phyloP scores from a whole-genome alignment of 306 rosid species.

The Prunus davidiana region DNA sequence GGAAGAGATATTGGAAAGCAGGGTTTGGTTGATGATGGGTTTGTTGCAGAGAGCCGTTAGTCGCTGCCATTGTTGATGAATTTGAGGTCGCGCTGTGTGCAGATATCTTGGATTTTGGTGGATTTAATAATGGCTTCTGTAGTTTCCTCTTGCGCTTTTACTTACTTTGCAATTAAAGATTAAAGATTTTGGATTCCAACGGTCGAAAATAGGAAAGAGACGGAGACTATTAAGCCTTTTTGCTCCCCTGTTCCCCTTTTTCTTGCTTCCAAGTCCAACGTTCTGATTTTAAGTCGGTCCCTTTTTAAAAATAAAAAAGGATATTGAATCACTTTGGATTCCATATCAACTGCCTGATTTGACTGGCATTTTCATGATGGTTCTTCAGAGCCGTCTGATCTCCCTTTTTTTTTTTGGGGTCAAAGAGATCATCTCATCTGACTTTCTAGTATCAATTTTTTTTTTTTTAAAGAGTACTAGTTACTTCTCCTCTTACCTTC shows the following conservation, averaged over 20 bases:
- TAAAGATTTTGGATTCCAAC: constrained; percentile 35
- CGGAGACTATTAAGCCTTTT: not conserved
- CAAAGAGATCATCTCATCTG: not conserved
- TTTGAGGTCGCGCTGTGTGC: constrained; percentile 9
- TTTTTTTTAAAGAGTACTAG: too few relatives aligned
- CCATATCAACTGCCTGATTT: constrained; percentile 20
- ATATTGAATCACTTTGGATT: constrained; percentile 16
- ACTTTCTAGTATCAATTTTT: not conserved
- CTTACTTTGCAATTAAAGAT: constrained; percentile 10
- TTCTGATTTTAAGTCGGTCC: constrained; percentile 39
- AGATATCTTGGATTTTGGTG: constrained; percentile 1
- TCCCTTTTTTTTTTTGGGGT: not conserved
- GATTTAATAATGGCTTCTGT: constrained; percentile 21
- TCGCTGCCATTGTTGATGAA: constrained; percentile 47
- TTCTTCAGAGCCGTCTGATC: not conserved
- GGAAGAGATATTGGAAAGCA: constrained; percentile 42
- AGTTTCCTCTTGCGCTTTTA: constrained; percentile 17
- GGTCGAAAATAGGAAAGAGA: constrained; percentile 48
- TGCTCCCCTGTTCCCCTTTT: not conserved
- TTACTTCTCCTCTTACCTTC: too few relatives aligned
- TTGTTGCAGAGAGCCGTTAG: constrained; percentile 25
- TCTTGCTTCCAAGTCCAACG: constrained; percentile 44
- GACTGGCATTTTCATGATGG: not conserved
- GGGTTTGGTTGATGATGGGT: constrained; percentile 33
- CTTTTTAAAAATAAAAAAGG: not conserved